Evolutionary conservation across 2,329 filamentous ascomycete species (phyloP).

Genomic region (Aspergillus proliferans): DNA sequence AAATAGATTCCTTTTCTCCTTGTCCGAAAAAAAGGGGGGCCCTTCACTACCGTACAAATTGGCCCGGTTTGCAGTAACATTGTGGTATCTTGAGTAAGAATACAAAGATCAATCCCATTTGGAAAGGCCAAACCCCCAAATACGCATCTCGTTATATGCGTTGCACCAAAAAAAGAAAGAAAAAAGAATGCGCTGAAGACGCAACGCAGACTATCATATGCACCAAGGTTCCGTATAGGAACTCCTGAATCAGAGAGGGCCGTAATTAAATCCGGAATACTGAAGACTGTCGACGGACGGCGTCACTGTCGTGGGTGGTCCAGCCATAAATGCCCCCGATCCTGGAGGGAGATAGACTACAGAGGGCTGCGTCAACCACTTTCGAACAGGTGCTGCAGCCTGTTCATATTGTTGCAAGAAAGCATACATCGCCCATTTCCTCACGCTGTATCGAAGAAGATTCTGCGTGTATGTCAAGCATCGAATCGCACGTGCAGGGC

Average conservation of each 20-base stretch:
- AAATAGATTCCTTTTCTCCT: no score
- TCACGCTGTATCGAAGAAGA: constrained; percentile 27
- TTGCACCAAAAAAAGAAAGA: no score
- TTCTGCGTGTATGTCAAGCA: constrained; percentile 27
- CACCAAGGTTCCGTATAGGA: not conserved
- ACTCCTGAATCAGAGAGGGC: not conserved
- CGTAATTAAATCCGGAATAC: constrained; percentile 7
- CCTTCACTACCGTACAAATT: no score
- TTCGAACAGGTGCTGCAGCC: constrained; percentile 21
- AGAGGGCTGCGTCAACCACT: constrained; percentile 19
- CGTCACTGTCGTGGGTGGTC: constrained; percentile 5
- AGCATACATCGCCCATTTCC: constrained; percentile 28
- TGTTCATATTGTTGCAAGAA: constrained; percentile 28
- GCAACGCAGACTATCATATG: no score
- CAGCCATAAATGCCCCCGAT: constrained; percentile 10
- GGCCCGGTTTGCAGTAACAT: no score
- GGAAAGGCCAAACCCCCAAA: no score
- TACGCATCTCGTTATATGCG: no score
- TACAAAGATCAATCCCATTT: no score
- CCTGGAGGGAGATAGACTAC: constrained; percentile 13
- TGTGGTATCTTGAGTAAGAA: no score
- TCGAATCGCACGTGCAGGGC: constrained; percentile 25
- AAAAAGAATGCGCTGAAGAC: no score
- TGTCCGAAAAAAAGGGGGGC: no score
- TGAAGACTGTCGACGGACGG: constrained; percentile 3